A percentile compares a stretch with the other conserved stretches of the same genome.
Evolutionary conservation across 1,284 basidiomycete species (phyloP).

Genomic region (Mycena sp.): DNA sequence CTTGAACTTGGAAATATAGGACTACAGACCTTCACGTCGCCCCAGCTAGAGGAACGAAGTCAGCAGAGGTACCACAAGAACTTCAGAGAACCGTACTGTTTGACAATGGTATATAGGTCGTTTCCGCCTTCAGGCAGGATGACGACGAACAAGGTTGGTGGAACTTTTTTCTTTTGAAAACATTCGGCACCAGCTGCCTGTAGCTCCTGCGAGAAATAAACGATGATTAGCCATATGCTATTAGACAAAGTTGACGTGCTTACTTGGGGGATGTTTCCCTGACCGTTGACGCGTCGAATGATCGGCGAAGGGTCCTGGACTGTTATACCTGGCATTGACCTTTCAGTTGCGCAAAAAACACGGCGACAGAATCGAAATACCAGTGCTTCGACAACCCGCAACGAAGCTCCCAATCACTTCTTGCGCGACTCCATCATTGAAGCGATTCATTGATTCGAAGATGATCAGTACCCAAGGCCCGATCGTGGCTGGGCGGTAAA

Average conservation of each 20-base stretch:
- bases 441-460: conserved; percentile 10
- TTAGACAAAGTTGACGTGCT: not conserved
- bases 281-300: conserved; percentile 20
- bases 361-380: not conserved
- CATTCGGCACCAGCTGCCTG: conserved; percentile 22
- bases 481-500: conserved; percentile 16
- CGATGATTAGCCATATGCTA: not conserved
- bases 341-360: not conserved
- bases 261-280: conserved; percentile 22
- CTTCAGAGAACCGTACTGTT: conserved; percentile 50
- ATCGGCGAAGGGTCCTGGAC: conserved; percentile 7
- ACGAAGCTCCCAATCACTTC: conserved; percentile 14
- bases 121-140: conserved; percentile 36
- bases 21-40: conserved; percentile 28
- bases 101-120: conserved; percentile 58
- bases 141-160: conserved; percentile 31
- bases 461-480: conserved; percentile 19
- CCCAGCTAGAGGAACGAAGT: conserved; percentile 21
- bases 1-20: too few relatives aligned
- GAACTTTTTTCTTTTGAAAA: conserved; percentile 5
- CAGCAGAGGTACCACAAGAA: not conserved
- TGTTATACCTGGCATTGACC: conserved; percentile 12
- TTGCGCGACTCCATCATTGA: not conserved
- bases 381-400: conserved; percentile 7
- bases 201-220: conserved; percentile 14